Conservation (phyloP, 768 basidiomycete genomes). For the Podaxis mareebaensis region DNA sequence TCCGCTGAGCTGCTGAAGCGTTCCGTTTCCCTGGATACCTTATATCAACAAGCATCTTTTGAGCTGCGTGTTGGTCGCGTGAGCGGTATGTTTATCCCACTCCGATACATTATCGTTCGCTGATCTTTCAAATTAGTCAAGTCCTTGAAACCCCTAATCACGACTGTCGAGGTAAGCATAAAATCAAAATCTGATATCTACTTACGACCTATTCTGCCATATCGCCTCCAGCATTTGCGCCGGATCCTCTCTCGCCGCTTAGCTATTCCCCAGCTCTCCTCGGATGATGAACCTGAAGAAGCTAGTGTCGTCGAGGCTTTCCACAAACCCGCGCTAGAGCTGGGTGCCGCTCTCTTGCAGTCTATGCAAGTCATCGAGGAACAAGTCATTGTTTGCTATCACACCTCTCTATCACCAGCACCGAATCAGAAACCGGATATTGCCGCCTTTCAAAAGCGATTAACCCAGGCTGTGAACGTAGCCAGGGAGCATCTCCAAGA, state of each 20-base stretch:
- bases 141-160: constrained; percentile 42
- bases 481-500: constrained; percentile 31
- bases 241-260: constrained; percentile 46
- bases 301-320: constrained; percentile 22
- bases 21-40: constrained; percentile 39
- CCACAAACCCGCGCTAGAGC: constrained; percentile 28
- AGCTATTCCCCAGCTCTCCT: constrained; percentile 21
- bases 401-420: constrained; percentile 18
- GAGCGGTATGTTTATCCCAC: constrained; percentile 31
- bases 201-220: neutral
- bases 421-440: constrained; percentile 13
- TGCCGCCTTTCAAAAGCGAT: constrained; percentile 20
- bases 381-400: constrained; percentile 31
- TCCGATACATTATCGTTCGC: neutral
- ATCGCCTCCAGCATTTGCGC: constrained; percentile 33
- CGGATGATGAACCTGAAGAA: constrained; percentile 11
- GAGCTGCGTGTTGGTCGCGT: constrained; percentile 46
- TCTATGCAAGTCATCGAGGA: constrained; percentile 36
- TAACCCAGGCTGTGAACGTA: constrained; percentile 24
- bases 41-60: constrained; percentile 46
- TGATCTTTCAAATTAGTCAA: constrained; percentile 29
- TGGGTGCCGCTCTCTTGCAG: constrained; percentile 35
- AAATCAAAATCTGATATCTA: neutral
- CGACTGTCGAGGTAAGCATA: constrained; percentile 35
- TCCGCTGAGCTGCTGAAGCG: constrained; percentile 29